Base-by-base conservation (phyloP, 371 early-diverging fungal genomes). In the Lichtheimia hyalospora region DNA sequence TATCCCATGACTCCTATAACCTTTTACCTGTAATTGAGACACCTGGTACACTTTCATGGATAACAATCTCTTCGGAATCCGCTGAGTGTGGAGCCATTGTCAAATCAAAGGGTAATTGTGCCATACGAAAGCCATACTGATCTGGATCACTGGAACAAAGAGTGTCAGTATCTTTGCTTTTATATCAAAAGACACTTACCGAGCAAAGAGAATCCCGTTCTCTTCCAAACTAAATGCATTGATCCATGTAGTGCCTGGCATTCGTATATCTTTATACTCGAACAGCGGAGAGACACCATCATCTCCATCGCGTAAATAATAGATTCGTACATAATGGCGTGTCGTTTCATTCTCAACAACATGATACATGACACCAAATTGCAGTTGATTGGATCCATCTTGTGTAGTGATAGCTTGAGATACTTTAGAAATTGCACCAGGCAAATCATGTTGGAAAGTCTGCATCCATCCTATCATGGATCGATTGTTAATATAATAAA, bases 231-330 rank as follows among this genome's bases (percentile, higher is more conserved):
- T 66, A 16, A 79, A 69, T 16, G 70, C 42, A 39, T 68, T 52
- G 24, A 76, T 63, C 76, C 76, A 79, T 0, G 68, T 75, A 14
- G 69, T 57, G 0, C 79, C 79, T 24, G 76, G 79, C 42, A 79
- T 54, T n/a, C 54, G 25, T 4, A 74, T 52, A 61, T 79, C 79
- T 28, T 60, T 60, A 18, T 52, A 60, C 25, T 50, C 13, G 23
- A 60, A 60, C 18, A 16, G 40, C 3, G 50, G 50, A 34, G 34
- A 34, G 6, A 34, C 10, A 10, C 34, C 34, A 14, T 18, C 28
- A 6, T 60, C 16, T 5, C 39, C 43, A 12, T 27, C 23, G 12
- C 15, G 12, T 13, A 15, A 8, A 46, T 60, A 60, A 52, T 76
- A 79, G 0, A 79, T 40, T 16, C 79, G 62, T 1, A 61, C 69